These are phyloP conservation scores for Hypoxylon sp. DNA, from an alignment of 2,329 filamentous ascomycete species.

Conservation along the genomic window DNA sequence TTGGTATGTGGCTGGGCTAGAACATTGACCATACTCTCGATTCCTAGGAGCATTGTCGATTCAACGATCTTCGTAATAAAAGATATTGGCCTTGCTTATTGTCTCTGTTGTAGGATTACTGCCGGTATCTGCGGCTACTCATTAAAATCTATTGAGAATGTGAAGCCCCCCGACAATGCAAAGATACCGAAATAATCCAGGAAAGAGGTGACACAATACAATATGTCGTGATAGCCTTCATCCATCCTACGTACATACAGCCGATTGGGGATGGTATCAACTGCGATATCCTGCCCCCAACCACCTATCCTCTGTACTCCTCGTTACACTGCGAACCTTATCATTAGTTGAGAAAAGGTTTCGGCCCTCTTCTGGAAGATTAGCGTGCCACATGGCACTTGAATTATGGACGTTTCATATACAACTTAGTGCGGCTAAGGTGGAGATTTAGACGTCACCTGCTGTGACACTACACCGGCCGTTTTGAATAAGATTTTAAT, in stretches of 20 bases:
- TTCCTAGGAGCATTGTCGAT: neutral
- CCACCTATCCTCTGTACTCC: constrained; percentile 10
- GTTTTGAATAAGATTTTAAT: constrained; percentile 18
- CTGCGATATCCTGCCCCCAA: constrained; percentile 2
- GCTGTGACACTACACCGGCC: constrained; percentile 8
- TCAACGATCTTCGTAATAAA: constrained; percentile 1
- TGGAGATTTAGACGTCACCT: constrained; percentile 19
- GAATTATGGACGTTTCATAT: constrained; percentile 26
- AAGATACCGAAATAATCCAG: neutral
- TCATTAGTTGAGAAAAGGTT: constrained; percentile 9
- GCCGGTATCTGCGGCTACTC: neutral
- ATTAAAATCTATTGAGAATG: constrained; percentile 1
- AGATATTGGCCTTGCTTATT: constrained; percentile 5
- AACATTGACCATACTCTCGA: neutral
- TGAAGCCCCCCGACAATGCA: neutral
- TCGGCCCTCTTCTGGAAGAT: constrained; percentile 16
- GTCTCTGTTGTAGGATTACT: neutral
- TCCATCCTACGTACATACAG: neutral
- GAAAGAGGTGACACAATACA: neutral
- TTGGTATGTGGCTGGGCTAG: neutral
- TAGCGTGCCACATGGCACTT: constrained; percentile 25
- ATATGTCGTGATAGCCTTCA: constrained; percentile 6
- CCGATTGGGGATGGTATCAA: neutral
- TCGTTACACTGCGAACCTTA: constrained; percentile 15
- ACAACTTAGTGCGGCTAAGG: constrained; percentile 19